Conservation (phyloP, 208 protist genomes). For the Trypanosoma boissoni region DNA sequence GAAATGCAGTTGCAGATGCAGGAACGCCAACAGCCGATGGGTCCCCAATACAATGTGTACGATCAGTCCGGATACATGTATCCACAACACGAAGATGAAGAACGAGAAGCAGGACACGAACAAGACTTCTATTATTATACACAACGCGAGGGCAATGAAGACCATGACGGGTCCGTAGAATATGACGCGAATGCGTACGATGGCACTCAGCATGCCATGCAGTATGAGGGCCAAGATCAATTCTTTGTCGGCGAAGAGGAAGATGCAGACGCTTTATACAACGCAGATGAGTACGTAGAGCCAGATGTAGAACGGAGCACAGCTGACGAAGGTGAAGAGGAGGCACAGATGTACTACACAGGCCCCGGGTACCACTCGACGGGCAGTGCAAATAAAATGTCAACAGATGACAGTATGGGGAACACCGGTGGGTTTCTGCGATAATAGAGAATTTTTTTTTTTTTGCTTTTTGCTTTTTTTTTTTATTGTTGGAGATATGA, state of each 20-base stretch:
- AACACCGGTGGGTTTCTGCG: too few relatives aligned
- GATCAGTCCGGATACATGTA: slow-evolving; percentile 3
- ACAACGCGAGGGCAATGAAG: too few relatives aligned
- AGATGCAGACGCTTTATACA: too few relatives aligned
- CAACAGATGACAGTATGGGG: too few relatives aligned
- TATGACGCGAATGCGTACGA: neutral
- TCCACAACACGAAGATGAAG: slow-evolving; percentile 13
- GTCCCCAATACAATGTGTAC: slow-evolving; percentile 8
- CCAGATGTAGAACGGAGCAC: neutral
- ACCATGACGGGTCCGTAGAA: neutral
- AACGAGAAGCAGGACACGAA: neutral
- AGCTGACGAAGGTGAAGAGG: neutral
- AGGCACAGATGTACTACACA: neutral
- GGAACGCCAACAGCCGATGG: neutral
- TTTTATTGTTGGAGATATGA: too few relatives aligned
- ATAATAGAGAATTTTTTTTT: too few relatives aligned
- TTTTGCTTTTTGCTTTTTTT: too few relatives aligned
- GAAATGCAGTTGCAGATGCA: slow-evolving; percentile 37
- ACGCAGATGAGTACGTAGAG: slow-evolving; percentile 24
- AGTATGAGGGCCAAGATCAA: neutral
- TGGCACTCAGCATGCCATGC: too few relatives aligned
- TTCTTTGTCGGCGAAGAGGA: neutral
- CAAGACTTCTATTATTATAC: neutral
- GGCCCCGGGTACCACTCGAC: too few relatives aligned
- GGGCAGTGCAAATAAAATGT: too few relatives aligned